Conservation (phyloP, 2,329 filamentous ascomycete genomes). For the Diplodia scrobiculata region DNA sequence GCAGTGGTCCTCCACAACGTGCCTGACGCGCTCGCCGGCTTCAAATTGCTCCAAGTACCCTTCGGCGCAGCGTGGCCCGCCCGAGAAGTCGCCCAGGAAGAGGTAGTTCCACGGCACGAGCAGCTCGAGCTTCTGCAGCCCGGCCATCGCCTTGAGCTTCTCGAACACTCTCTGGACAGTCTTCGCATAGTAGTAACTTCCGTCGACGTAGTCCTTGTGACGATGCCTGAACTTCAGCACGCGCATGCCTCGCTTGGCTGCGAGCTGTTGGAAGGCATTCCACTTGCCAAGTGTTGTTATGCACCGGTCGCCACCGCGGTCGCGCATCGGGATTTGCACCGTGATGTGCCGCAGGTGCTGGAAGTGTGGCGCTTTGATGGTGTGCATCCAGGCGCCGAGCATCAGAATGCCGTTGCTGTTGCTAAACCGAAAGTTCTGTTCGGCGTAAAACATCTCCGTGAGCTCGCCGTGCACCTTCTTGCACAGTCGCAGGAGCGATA, state of each 20-base stretch:
- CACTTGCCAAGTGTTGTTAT: neutral
- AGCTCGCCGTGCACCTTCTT: neutral
- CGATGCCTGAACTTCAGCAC: neutral
- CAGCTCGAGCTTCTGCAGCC: neutral
- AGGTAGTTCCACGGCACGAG: neutral
- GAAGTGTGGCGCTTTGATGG: constrained; percentile 12
- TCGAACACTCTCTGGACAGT: neutral
- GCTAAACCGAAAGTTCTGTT: neutral
- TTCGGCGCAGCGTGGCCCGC: too few species aligned
- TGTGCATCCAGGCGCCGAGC: neutral
- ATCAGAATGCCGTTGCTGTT: neutral
- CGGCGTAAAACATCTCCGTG: neutral
- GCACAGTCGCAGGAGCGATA: constrained; percentile 8
- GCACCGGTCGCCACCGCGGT: neutral
- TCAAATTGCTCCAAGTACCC: neutral
- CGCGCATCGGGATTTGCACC: neutral
- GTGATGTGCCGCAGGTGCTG: constrained; percentile 21
- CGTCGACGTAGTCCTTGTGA: neutral
- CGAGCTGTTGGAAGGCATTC: neutral
- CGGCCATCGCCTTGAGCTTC: neutral
- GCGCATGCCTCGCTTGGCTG: neutral
- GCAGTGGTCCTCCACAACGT: constrained; percentile 2
- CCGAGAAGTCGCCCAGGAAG: neutral
- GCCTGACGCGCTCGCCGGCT: neutral
- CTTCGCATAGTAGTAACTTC: neutral